Evolutionary conservation across 768 basidiomycete genomes (phyloP).

Genomic region (Tylopilus sp.): DNA sequence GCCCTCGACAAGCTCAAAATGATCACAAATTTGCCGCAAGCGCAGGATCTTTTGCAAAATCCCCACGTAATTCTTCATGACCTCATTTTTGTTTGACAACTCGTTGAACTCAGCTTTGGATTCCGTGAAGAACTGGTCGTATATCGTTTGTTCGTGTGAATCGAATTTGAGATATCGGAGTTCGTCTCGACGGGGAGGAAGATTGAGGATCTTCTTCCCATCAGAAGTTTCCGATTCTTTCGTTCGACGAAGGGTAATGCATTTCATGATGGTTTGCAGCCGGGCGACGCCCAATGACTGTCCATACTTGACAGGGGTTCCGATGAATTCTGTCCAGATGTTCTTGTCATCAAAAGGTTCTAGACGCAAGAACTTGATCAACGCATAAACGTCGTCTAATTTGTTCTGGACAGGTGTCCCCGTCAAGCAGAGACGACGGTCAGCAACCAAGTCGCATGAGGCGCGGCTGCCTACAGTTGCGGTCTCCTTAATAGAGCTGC

Average conservation of each 20-base stretch:
- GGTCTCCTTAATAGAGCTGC: constrained; percentile 94
- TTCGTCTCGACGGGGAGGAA: constrained; percentile 90
- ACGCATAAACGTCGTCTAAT: constrained; percentile 94
- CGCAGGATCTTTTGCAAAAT: constrained; percentile 96
- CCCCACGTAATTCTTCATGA: constrained; percentile 98
- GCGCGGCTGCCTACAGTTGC: constrained; percentile 92
- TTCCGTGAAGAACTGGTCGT: constrained; percentile 84
- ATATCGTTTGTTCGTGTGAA: constrained; percentile 76
- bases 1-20: constrained; percentile 83
- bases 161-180: constrained; percentile 83
- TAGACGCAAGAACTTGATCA: constrained; percentile 93
- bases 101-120: constrained; percentile 91
- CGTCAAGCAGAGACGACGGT: constrained; percentile 91
- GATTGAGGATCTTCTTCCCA: constrained; percentile 79
- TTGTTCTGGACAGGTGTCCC: constrained; percentile 99
- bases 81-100: constrained; percentile 82
- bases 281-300: constrained; percentile 86
- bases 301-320: constrained; percentile 88
- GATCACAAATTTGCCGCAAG: constrained; percentile 96
- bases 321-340: constrained; percentile 90
- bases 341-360: constrained; percentile 92
- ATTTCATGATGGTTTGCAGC: constrained; percentile 96
- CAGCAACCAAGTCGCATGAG: constrained; percentile 91
- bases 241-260: constrained; percentile 92
- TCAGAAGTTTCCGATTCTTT: constrained; percentile 83